phyloP scores from a whole-genome alignment of 1,284 basidiomycete species.

The Ceratobasidium sp. region DNA sequence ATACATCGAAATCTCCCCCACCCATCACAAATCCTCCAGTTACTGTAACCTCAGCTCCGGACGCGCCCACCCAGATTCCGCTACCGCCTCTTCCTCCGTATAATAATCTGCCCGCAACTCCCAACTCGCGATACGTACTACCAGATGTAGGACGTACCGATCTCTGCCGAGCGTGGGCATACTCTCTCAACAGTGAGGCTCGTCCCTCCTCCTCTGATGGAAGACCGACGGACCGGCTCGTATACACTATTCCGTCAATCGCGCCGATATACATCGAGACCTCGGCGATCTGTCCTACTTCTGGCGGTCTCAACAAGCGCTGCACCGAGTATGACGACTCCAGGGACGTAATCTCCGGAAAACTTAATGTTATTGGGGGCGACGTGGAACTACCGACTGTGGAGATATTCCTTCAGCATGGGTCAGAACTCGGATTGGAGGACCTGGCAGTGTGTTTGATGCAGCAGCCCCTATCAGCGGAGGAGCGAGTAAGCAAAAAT shows the following conservation, averaged over 20 bases:
- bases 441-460: slow-evolving; percentile 10
- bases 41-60: background rate
- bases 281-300: background rate
- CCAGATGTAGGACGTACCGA: slow-evolving; percentile 7
- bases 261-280: slow-evolving; percentile 12
- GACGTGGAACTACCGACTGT: slow-evolving; percentile 7
- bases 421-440: background rate
- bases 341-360: background rate
- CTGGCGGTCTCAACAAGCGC: background rate
- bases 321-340: background rate
- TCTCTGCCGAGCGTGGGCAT: slow-evolving; percentile 19
- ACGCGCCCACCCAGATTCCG: background rate
- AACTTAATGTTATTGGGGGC: background rate
- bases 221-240: background rate
- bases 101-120: background rate
- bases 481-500: background rate
- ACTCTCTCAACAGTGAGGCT: background rate
- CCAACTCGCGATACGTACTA: background rate
- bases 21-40: background rate
- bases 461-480: background rate
- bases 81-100: background rate
- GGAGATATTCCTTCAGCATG: background rate
- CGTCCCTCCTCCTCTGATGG: background rate
- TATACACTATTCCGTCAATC: slow-evolving; percentile 5
- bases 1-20: background rate